Percentiles rank a stretch among this genome's conserved stretches.
These are phyloP conservation scores for Nicotiana sylvestris DNA, from an alignment of 257 asterid genomes.

Conservation along the genomic window DNA sequence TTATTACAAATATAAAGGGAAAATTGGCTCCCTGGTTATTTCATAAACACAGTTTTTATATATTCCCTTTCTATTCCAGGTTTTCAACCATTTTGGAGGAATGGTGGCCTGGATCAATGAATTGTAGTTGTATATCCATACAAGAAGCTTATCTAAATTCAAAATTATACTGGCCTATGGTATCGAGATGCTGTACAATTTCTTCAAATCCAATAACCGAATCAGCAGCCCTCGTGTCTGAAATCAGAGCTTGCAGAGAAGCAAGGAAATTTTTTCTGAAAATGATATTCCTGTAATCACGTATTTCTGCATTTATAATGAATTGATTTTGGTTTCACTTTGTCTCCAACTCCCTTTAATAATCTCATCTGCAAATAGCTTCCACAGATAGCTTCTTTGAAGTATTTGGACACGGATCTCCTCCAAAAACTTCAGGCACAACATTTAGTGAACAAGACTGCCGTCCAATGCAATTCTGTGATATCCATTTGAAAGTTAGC, in stretches of 20 bases:
- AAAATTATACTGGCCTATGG: neutral
- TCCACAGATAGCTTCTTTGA: slow-evolving; percentile 18
- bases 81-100: neutral
- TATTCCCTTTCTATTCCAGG: neutral
- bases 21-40: neutral
- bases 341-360: neutral
- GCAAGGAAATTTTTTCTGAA: neutral
- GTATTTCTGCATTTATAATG: too few species aligned
- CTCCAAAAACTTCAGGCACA: slow-evolving; percentile 2
- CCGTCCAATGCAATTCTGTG: slow-evolving; percentile 16
- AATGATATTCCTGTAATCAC: neutral
- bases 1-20: neutral
- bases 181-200: neutral
- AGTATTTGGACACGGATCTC: slow-evolving; percentile 19
- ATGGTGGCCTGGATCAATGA: neutral
- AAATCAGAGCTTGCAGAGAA: neutral
- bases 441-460: slow-evolving; percentile 12
- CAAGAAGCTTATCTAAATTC: neutral
- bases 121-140: neutral
- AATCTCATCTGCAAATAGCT: slow-evolving; percentile 4
- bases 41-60: neutral
- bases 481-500: neutral
- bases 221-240: neutral
- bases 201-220: neutral
- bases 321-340: neutral